These are phyloP conservation scores for Pseudocercospora musae DNA, from an alignment of 2,329 filamentous ascomycete genomes.

Conservation along the genomic window DNA sequence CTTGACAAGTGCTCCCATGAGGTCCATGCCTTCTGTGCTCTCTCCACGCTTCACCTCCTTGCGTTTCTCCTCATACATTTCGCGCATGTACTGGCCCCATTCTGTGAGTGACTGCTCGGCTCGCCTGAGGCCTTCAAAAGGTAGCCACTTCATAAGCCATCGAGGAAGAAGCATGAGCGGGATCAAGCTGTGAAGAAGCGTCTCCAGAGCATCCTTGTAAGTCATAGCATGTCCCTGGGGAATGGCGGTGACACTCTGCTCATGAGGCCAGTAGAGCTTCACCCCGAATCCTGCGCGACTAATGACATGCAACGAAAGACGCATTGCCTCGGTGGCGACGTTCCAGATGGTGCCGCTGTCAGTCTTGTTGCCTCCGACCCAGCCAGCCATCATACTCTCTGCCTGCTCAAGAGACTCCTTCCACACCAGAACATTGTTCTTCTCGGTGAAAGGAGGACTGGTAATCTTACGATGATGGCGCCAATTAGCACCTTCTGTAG, in stretches of 20 bases:
- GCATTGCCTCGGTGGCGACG: constrained; percentile 64
- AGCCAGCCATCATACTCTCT: constrained; percentile 57
- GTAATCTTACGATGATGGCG: constrained; percentile 70
- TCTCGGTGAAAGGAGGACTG: constrained; percentile 71
- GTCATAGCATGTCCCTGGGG: constrained; percentile 59
- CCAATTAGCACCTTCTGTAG: constrained; percentile 67
- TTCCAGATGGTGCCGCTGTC: constrained; percentile 52
- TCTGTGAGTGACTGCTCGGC: constrained; percentile 58
- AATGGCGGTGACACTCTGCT: constrained; percentile 40
- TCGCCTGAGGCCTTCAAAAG: constrained; percentile 51
- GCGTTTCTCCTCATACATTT: constrained; percentile 63
- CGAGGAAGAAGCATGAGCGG: constrained; percentile 58
- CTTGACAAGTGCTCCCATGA: constrained; percentile 54
- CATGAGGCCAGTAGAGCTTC: constrained; percentile 56
- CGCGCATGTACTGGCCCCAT: constrained; percentile 67
- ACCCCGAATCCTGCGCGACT: constrained; percentile 70
- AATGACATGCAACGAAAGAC: constrained; percentile 57
- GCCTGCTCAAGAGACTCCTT: constrained; percentile 63
- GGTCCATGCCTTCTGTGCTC: constrained; percentile 48
- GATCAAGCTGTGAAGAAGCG: constrained; percentile 62
- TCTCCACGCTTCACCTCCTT: constrained; percentile 41
- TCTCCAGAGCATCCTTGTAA: constrained; percentile 62
- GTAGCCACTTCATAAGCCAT: constrained; percentile 53
- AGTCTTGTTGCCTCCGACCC: constrained; percentile 47
- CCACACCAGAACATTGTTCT: constrained; percentile 67